phyloP scores from a whole-genome alignment of 2,329 filamentous ascomycete species.

The Diatrype stigma region DNA sequence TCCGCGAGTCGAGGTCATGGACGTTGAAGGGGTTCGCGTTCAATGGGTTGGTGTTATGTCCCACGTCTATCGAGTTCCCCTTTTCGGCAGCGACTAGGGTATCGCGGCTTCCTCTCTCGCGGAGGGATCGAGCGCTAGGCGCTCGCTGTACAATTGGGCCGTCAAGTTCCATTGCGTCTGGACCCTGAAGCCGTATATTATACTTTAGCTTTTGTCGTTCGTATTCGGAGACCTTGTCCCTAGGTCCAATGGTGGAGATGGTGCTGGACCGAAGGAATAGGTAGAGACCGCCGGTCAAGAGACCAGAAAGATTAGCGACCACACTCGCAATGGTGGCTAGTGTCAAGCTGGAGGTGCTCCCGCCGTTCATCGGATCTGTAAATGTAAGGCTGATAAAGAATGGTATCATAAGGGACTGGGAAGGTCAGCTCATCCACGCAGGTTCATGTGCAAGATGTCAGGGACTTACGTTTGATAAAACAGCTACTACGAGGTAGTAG shows the following conservation, averaged over 20 bases:
- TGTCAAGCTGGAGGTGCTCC: slow-evolving; percentile 41
- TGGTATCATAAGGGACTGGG: slow-evolving; percentile 54
- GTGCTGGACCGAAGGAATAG: slow-evolving; percentile 63
- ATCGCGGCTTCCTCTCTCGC: slow-evolving; percentile 31
- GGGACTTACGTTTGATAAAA: slow-evolving; percentile 52
- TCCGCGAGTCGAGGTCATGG: slow-evolving; percentile 29
- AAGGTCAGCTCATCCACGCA: slow-evolving; percentile 20
- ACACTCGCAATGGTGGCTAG: slow-evolving; percentile 62
- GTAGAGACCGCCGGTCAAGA: slow-evolving; percentile 62
- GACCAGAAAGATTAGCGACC: slow-evolving; percentile 60
- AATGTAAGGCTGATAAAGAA: slow-evolving; percentile 59
- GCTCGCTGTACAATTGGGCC: slow-evolving; percentile 33
- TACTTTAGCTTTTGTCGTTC: slow-evolving; percentile 41
- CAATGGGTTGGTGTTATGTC: too few species aligned
- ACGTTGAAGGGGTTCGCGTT: slow-evolving; percentile 16
- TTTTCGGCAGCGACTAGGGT: slow-evolving; percentile 29
- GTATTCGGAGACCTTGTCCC: slow-evolving; percentile 42
- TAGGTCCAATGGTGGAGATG: slow-evolving; percentile 48
- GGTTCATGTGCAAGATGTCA: neutral
- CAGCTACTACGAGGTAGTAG: slow-evolving; percentile 58
- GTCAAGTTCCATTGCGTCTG: slow-evolving; percentile 24
- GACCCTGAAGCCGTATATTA: slow-evolving; percentile 16
- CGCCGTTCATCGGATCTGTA: slow-evolving; percentile 29
- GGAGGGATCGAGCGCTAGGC: slow-evolving; percentile 22
- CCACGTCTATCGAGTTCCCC: slow-evolving; percentile 27